A percentile compares a stretch with the other conserved stretches of the same genome.
Evolutionary conservation across 768 basidiomycete genomes (phyloP).

Genomic region (Podaxis sp.): DNA sequence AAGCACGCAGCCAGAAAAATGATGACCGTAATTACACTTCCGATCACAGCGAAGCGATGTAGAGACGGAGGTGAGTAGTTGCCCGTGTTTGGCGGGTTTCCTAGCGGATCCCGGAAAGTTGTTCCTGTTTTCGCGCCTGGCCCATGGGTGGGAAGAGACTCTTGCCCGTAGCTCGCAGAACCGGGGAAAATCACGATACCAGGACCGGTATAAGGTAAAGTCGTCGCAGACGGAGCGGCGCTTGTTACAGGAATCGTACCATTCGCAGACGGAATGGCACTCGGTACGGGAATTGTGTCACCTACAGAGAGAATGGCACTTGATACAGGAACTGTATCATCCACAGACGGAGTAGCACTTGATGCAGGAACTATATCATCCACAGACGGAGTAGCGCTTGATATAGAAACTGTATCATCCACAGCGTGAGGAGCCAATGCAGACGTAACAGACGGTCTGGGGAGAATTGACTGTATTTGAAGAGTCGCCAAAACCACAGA

Average conservation of each 20-base stretch:
- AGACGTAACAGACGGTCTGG: not conserved
- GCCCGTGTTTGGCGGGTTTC: not conserved
- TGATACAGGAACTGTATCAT: not conserved
- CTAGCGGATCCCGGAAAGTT: not conserved
- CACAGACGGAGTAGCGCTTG: not conserved
- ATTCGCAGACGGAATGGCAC: not conserved
- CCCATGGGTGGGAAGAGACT: not conserved
- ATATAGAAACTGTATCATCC: not conserved
- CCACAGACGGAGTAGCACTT: not conserved
- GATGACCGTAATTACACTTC: not conserved
- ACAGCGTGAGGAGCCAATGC: not conserved
- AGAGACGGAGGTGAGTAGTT: not conserved
- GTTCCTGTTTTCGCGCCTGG: not conserved
- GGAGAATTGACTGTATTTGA: not conserved
- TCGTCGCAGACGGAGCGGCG: not conserved
- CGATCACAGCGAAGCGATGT: slow-evolving; percentile 9
- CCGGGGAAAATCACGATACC: slow-evolving; percentile 2
- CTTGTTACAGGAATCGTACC: not conserved
- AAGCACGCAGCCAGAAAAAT: not conserved
- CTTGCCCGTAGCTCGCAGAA: not conserved
- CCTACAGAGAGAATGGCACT: not conserved
- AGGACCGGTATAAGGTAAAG: slow-evolving; percentile 11
- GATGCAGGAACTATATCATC: not conserved
- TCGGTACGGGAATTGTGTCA: not conserved
- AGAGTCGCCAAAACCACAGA: slow-evolving; percentile 1